Base-by-base conservation (phyloP, 139 green algal genomes). In the Tetratostichococcus sp. region DNA sequence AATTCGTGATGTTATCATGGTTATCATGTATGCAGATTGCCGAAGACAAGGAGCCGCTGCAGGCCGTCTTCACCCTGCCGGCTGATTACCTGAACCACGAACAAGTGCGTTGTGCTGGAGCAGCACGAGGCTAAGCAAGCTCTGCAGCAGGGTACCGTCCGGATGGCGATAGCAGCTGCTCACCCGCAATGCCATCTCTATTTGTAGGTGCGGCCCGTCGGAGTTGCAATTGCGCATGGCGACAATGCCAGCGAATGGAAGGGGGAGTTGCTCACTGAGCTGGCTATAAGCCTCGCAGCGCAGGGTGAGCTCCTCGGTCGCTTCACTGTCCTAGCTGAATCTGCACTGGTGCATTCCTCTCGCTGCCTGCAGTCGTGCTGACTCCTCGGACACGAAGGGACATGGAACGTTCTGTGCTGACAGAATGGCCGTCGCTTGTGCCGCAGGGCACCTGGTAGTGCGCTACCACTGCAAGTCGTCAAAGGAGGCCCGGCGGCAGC, bases 211-310 rank as follows among this genome's bases (percentile, higher is more conserved):
- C 50, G 26, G 11, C 43, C 35, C 30, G 62, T 92, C 17, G 90
- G 90, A 1, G 73, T 94, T 14, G 50, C 91, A 30, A 65, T 94
- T 34, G 89, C 71, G 6, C 89, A 94, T 74, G 89, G 89, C 25
- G 50, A 43, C 6, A 81, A 90, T 11, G 85, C 86, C 0, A 83
- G 78, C 28, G 84, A 87, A 0, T 91, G 86, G 86, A 79, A 78
- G 8, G 83, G 85, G 8, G 59, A 75, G 26, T 76, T 90, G 34
- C 39, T 91, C 30, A 82, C 78, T 17, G 82, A 86, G 43, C 11
- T 91, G 14, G 83, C 87, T 57, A 57, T 78, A 0, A 33, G 58
- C 1, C 72, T 91, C 16, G 83, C 84, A 43, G 71, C 72, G 35
- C 75, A 82, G 79, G 86, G 86, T 88, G 59, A 32, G 43, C 31